Percentiles rank a stretch among this genome's conserved stretches.
Conservation (phyloP, 78 protist genomes). For the Cavenderia fasciculata region DNA sequence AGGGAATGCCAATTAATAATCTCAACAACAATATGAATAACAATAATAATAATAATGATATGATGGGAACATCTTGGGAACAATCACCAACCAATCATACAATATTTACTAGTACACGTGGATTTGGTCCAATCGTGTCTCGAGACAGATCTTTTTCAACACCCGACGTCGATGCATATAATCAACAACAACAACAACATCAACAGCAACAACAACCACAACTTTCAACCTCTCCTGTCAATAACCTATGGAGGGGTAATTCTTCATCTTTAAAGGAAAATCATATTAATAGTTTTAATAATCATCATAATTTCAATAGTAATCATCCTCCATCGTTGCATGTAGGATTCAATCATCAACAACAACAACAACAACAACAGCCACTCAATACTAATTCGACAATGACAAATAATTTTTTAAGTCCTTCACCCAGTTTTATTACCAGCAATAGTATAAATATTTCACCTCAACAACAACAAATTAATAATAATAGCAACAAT, state of each 20-base stretch:
- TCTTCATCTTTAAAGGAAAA: not conserved
- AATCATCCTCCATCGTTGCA: constrained; percentile 1
- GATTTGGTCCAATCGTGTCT: too few species aligned
- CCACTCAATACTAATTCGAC: constrained; percentile 11
- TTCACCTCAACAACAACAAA: not conserved
- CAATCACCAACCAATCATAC: constrained; percentile 11
- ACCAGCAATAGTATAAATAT: constrained; percentile 14
- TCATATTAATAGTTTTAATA: not conserved
- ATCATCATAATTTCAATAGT: not conserved
- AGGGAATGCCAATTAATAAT: not conserved
- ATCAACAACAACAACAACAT: constrained; percentile 28
- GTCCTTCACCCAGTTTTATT: not conserved
- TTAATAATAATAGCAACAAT: not conserved
- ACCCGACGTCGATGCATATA: too few species aligned
- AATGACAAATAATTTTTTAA: not conserved
- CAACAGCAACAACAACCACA: constrained; percentile 22
- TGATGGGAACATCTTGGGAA: constrained; percentile 62
- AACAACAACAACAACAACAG: not conserved
- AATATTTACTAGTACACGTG: too few species aligned
- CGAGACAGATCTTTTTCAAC: constrained; percentile 22
- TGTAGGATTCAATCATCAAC: too few species aligned
- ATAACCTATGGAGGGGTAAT: not conserved
- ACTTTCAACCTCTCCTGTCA: constrained; percentile 37
- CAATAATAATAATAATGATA: constrained; percentile 1
- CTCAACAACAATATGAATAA: not conserved